Evolutionary conservation across 1,284 basidiomycete species (phyloP).

Genomic region (Testicularia cyperi): DNA sequence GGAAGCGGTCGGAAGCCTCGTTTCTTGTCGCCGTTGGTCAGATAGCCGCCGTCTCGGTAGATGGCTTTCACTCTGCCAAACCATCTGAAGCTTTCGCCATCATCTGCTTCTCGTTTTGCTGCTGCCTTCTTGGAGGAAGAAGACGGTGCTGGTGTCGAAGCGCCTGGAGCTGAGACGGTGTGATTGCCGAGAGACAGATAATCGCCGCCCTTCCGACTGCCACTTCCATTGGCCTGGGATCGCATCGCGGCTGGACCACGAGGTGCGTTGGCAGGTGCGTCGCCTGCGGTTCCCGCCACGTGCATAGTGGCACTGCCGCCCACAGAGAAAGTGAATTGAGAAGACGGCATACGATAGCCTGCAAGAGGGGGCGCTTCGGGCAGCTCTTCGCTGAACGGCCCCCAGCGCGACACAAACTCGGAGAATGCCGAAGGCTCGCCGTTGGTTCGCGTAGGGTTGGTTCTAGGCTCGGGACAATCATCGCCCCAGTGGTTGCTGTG

Average conservation of each 20-base stretch:
- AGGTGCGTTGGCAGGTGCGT: neutral
- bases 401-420: constrained; percentile 68
- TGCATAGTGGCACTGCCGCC: constrained; percentile 34
- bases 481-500: constrained; percentile 78
- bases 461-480: constrained; percentile 70
- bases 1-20: neutral
- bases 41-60: neutral
- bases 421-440: constrained; percentile 75
- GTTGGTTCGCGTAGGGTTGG: constrained; percentile 64
- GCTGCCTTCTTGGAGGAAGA: too few species aligned
- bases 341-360: constrained; percentile 13
- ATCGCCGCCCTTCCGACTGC: neutral
- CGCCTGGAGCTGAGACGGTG: neutral
- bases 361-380: constrained; percentile 19
- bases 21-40: neutral
- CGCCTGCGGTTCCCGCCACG: constrained; percentile 8
- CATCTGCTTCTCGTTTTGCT: too few species aligned
- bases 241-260: neutral
- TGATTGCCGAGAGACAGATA: neutral
- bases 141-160: too few species aligned
- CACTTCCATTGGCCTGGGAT: too few species aligned
- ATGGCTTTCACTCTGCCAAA: neutral
- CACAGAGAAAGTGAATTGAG: constrained; percentile 37
- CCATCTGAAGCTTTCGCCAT: neutral
- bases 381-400: constrained; percentile 70